These are phyloP conservation scores for Fraxinus latifolia DNA, from an alignment of 305 asterid species.

Conservation along the genomic window DNA sequence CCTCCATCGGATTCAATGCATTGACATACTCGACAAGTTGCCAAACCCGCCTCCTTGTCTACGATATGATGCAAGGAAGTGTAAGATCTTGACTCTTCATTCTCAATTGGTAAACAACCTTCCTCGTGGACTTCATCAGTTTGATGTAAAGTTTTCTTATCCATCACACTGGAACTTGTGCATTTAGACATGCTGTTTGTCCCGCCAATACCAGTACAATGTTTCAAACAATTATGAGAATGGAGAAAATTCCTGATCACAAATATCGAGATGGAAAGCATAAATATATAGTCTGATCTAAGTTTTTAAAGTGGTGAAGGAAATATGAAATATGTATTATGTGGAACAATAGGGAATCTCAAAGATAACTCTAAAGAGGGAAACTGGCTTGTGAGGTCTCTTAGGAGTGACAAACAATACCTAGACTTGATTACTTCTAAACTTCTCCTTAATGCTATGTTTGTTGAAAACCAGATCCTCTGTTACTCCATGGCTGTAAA, in stretches of 20 bases:
- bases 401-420: slow-evolving; percentile 20
- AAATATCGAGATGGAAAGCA: slow-evolving; percentile 18
- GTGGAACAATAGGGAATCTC: slow-evolving; percentile 15
- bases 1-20: slow-evolving; percentile 72
- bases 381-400: slow-evolving; percentile 10
- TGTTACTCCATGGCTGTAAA: not conserved
- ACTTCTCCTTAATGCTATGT: not conserved
- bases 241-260: slow-evolving; percentile 15
- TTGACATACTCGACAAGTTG: slow-evolving; percentile 85
- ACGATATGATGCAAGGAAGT: slow-evolving; percentile 39
- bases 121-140: slow-evolving; percentile 29
- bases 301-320: slow-evolving; percentile 23
- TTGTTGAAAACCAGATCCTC: not conserved
- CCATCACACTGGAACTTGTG: slow-evolving; percentile 37
- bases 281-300: slow-evolving; percentile 15
- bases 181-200: slow-evolving; percentile 12
- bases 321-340: slow-evolving; percentile 17
- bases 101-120: slow-evolving; percentile 35
- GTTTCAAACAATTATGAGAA: slow-evolving; percentile 23
- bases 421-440: slow-evolving; percentile 17
- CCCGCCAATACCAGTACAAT: slow-evolving; percentile 18
- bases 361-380: slow-evolving; percentile 18
- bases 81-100: slow-evolving; percentile 33
- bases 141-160: slow-evolving; percentile 41
- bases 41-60: slow-evolving; percentile 50